Percentiles rank a stretch among this genome's conserved stretches.
Evolutionary conservation across 2,329 filamentous ascomycete genomes (phyloP).

Genomic region (Aurifilum marmelostoma): DNA sequence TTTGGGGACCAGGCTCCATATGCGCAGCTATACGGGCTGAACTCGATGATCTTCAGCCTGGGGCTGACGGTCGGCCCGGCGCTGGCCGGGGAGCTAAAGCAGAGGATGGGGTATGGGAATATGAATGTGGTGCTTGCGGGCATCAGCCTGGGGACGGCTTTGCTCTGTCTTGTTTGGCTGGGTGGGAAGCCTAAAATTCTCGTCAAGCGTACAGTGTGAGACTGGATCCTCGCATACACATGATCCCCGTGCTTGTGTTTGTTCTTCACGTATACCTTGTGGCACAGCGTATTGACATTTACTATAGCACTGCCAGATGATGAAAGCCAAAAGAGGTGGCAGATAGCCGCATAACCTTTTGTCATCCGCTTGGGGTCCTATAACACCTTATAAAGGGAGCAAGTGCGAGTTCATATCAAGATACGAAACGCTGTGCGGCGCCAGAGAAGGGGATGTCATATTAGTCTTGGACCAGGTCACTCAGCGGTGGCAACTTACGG

Average conservation of each 20-base stretch:
- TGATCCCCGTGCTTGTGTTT: background rate
- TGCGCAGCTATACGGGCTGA: conserved; percentile 67
- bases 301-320: background rate
- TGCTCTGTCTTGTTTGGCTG: conserved; percentile 48
- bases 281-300: background rate
- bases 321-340: background rate
- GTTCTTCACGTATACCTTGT: background rate
- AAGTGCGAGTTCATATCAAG: background rate
- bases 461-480: no score
- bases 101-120: conserved; percentile 58
- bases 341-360: background rate
- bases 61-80: conserved; percentile 65
- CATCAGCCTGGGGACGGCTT: conserved; percentile 47
- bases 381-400: background rate
- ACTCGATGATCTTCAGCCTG: conserved; percentile 63
- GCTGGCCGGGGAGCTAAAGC: conserved; percentile 54
- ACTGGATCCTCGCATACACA: no score
- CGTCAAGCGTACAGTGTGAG: no score
- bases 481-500: no score
- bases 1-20: conserved; percentile 63
- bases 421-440: background rate
- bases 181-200: conserved; percentile 44
- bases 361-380: background rate
- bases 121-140: conserved; percentile 57
- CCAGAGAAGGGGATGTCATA: background rate